Evolutionary conservation across 768 basidiomycete species (phyloP).

Genomic region (Hypholoma sublateritium): DNA sequence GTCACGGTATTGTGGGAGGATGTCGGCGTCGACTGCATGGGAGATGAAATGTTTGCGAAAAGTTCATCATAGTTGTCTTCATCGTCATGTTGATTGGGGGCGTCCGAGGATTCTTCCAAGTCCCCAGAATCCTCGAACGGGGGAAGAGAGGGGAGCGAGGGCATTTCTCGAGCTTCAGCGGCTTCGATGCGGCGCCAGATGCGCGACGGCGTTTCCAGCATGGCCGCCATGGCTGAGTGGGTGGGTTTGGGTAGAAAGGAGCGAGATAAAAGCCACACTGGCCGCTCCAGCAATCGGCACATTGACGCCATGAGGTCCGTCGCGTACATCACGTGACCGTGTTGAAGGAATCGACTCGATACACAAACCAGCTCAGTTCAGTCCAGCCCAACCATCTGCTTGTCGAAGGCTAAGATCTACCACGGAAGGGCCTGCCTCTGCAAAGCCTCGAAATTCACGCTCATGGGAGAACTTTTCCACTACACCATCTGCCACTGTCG

Average conservation of each 20-base stretch:
- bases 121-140: slow-evolving; percentile 63
- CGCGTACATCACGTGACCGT: slow-evolving; percentile 26
- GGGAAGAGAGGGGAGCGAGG: slow-evolving; percentile 79
- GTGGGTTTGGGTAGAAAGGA: not conserved
- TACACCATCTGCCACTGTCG: slow-evolving; percentile 31
- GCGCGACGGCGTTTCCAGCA: slow-evolving; percentile 80
- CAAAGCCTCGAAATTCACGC: slow-evolving; percentile 22
- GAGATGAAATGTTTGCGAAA: slow-evolving; percentile 41
- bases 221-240: slow-evolving; percentile 38
- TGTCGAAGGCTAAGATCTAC: slow-evolving; percentile 6
- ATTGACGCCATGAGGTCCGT: slow-evolving; percentile 7
- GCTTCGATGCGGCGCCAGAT: slow-evolving; percentile 84
- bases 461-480: slow-evolving; percentile 28
- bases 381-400: too few species aligned
- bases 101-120: slow-evolving; percentile 29
- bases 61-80: slow-evolving; percentile 42
- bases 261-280: not conserved
- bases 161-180: slow-evolving; percentile 73
- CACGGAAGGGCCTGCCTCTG: slow-evolving; percentile 31
- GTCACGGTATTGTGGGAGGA: slow-evolving; percentile 43
- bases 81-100: slow-evolving; percentile 25
- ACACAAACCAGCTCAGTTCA: too few species aligned
- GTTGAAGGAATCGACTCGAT: slow-evolving; percentile 4
- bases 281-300: not conserved
- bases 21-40: slow-evolving; percentile 68